These are phyloP conservation scores for Cyclanthera cordifolia DNA, from an alignment of 306 rosid species.

Conservation along the genomic window DNA sequence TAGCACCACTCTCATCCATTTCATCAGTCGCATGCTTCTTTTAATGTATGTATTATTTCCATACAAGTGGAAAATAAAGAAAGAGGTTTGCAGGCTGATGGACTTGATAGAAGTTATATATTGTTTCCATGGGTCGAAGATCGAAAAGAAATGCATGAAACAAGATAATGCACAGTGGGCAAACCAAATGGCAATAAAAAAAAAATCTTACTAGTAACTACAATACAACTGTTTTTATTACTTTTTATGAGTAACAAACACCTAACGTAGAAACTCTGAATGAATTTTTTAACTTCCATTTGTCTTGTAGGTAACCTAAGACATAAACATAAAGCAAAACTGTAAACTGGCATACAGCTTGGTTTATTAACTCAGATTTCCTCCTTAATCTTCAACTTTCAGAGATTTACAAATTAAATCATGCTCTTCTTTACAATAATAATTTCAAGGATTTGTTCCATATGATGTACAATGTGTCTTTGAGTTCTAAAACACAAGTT, in stretches of 20 bases:
- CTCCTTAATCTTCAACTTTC: not conserved
- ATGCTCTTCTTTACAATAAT: not conserved
- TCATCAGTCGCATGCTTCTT: not conserved
- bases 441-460: not conserved
- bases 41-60: not conserved
- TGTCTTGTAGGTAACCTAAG: not conserved
- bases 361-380: not conserved
- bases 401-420: not conserved
- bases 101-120: not conserved
- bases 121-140: not conserved
- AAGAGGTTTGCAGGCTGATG: not conserved
- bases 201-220: not conserved
- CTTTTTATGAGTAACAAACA: not conserved
- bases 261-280: not conserved
- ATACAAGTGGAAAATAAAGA: not conserved
- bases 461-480: not conserved
- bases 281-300: not conserved
- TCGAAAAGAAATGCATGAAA: not conserved
- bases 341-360: not conserved
- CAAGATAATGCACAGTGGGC: not conserved
- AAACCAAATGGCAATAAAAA: not conserved
- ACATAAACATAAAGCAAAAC: not conserved
- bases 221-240: not conserved
- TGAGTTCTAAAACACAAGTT: not conserved
- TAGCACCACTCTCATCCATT: not conserved